Conservation (phyloP, 2,329 filamentous ascomycete genomes). For the Phyllachora maydis region DNA sequence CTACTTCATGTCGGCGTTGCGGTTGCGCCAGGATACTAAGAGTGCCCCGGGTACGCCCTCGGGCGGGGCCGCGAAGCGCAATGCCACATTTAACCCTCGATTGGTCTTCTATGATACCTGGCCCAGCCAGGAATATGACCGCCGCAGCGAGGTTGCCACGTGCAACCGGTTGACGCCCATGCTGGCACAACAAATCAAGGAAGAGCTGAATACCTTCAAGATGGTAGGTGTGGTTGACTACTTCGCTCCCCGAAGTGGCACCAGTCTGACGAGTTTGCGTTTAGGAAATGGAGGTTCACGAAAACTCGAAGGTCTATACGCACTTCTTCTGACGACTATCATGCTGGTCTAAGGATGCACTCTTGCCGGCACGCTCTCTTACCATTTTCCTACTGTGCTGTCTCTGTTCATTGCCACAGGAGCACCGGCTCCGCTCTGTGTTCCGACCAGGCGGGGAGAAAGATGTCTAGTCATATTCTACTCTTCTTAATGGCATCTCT, state of each 20-base stretch:
- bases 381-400: too few species aligned
- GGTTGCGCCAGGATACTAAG: conserved; percentile 55
- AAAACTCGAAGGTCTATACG: conserved; percentile 96
- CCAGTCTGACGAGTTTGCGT: conserved; percentile 8
- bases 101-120: conserved; percentile 94
- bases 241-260: conserved; percentile 1
- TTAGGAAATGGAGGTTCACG: conserved; percentile 99
- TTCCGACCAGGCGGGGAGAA: too few species aligned
- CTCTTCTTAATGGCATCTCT: too few species aligned
- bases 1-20: conserved; percentile 66
- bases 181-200: conserved; percentile 96
- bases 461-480: too few species aligned
- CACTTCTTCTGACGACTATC: conserved; percentile 75
- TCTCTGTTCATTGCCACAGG: too few species aligned
- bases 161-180: conserved; percentile 95
- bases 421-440: too few species aligned
- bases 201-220: conserved; percentile 98
- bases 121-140: conserved; percentile 89
- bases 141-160: conserved; percentile 85
- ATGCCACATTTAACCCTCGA: conserved; percentile 67
- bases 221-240: conserved; percentile 48
- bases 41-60: conserved; percentile 66
- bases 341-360: conserved; percentile 8
- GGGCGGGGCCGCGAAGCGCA: conserved; percentile 37
- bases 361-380: too few species aligned